These are phyloP conservation scores for Takakia lepidozioides DNA, from an alignment of 225 moss, liverwort and hornwort species.

Conservation along the genomic window DNA sequence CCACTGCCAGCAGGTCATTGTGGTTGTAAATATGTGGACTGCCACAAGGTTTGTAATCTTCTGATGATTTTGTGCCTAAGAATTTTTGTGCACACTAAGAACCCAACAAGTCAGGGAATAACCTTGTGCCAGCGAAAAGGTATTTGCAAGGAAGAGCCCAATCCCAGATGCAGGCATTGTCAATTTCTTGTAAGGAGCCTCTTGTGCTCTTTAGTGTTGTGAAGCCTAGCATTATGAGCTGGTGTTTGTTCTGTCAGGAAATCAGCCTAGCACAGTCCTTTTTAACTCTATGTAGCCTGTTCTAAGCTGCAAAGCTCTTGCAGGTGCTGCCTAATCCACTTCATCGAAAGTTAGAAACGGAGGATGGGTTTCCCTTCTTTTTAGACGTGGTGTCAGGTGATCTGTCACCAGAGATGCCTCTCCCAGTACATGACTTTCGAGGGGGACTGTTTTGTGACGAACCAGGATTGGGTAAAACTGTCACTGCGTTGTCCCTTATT, in stretches of 20 bases:
- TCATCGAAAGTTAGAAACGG: conserved; percentile 59
- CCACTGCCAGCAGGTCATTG: too few species aligned
- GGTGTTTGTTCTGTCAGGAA: too few species aligned
- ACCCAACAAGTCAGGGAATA: too few species aligned
- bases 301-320: conserved; percentile 5
- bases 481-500: conserved; percentile 86
- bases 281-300: conserved; percentile 4
- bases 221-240: too few species aligned
- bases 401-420: conserved; percentile 43
- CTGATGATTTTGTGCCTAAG: too few species aligned
- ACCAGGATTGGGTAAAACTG: conserved; percentile 93
- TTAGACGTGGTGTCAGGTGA: conserved; percentile 79
- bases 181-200: too few species aligned
- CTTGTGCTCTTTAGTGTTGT: too few species aligned
- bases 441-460: conserved; percentile 98
- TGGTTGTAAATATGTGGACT: too few species aligned
- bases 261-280: neutral
- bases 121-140: neutral
- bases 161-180: too few species aligned
- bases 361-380: conserved; percentile 60
- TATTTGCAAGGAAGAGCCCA: too few species aligned
- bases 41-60: too few species aligned
- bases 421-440: conserved; percentile 54
- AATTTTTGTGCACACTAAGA: too few species aligned
- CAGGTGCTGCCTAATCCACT: conserved; percentile 60